Conservation (phyloP, 345 rosid species). For the Cochlearia excelsa region DNA sequence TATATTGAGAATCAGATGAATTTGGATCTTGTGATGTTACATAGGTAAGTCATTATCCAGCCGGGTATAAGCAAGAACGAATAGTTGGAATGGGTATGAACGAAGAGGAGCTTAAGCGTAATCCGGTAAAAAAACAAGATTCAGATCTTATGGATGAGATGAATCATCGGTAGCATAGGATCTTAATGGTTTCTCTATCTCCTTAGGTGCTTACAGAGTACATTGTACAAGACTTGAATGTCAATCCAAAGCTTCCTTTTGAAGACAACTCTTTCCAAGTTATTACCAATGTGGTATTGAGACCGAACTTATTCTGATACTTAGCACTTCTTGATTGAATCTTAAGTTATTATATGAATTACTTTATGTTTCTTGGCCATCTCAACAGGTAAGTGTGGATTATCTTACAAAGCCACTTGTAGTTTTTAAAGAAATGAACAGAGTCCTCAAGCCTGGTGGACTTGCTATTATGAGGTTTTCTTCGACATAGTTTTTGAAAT, state of each 20-base stretch:
- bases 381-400: conserved; percentile 77
- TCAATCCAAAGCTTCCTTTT: conserved; percentile 73
- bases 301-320: conserved; percentile 18
- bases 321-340: background rate
- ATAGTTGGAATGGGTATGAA: conserved; percentile 84
- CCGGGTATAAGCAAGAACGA: conserved; percentile 80
- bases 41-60: conserved; percentile 88
- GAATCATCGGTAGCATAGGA: background rate
- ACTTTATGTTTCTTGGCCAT: background rate
- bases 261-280: conserved; percentile 78
- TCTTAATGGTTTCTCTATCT: conserved; percentile 7
- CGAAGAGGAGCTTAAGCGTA: conserved; percentile 76
- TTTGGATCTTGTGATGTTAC: conserved; percentile 25
- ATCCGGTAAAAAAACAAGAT: conserved; percentile 46
- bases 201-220: conserved; percentile 68
- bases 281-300: conserved; percentile 72
- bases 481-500: background rate
- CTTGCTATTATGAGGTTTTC: conserved; percentile 69
- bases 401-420: conserved; percentile 79
- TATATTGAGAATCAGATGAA: conserved; percentile 1
- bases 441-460: conserved; percentile 85
- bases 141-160: conserved; percentile 5
- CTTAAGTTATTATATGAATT: background rate
- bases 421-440: conserved; percentile 74
- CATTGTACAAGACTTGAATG: conserved; percentile 76